Conservation (phyloP, 2,329 filamentous ascomycete species). For the Ophiocordyceps camponoti-rufipedis region DNA sequence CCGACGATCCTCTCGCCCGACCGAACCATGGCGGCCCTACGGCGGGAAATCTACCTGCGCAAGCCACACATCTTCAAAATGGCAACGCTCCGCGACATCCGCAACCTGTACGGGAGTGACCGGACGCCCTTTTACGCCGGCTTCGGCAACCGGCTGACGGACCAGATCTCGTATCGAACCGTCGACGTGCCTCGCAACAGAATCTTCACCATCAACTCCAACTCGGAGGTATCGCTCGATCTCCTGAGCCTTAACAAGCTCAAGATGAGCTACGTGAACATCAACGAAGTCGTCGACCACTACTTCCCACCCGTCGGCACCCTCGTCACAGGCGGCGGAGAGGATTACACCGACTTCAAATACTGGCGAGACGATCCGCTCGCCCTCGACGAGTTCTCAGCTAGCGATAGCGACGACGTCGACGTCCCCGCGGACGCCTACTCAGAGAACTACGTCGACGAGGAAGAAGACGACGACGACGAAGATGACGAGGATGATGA, state of each 20-base stretch:
- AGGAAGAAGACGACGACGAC: slow-evolving; percentile 5
- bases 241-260: slow-evolving; percentile 82
- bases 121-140: slow-evolving; percentile 86
- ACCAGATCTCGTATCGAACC: slow-evolving; percentile 86
- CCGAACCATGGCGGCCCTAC: slow-evolving; percentile 78
- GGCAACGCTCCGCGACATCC: slow-evolving; percentile 89
- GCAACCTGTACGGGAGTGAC: slow-evolving; percentile 63
- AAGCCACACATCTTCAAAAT: slow-evolving; percentile 99
- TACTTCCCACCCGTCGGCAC: slow-evolving; percentile 89
- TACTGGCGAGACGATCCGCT: slow-evolving; percentile 83
- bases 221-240: slow-evolving; percentile 86
- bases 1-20: slow-evolving; percentile 93
- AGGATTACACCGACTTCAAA: slow-evolving; percentile 91
- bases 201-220: slow-evolving; percentile 98
- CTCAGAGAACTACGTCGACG: slow-evolving; percentile 25
- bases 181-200: slow-evolving; percentile 88
- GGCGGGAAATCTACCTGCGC: slow-evolving; percentile 82
- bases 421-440: slow-evolving; percentile 25
- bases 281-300: slow-evolving; percentile 93
- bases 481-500: too few relatives aligned
- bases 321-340: slow-evolving; percentile 73
- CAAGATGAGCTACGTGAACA: slow-evolving; percentile 91
- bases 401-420: slow-evolving; percentile 50
- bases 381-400: slow-evolving; percentile 76
- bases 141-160: slow-evolving; percentile 90